phyloP scores from a whole-genome alignment of 2,329 filamentous ascomycete genomes.

The Epichloe amarillans region DNA sequence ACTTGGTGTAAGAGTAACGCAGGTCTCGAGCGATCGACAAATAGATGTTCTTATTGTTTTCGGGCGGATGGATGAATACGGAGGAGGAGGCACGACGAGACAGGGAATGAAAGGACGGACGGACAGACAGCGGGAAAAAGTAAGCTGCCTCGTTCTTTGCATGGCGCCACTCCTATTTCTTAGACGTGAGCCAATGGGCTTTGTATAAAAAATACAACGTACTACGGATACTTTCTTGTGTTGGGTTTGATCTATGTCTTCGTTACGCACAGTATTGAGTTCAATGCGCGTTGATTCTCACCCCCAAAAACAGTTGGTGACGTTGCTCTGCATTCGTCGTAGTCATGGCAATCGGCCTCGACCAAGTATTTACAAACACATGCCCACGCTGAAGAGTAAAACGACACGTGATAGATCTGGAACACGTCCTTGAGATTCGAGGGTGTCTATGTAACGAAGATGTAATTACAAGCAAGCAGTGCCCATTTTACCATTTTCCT shows the following conservation, averaged over 20 bases:
- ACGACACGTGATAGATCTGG: not conserved
- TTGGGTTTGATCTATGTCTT: not conserved
- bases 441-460: not conserved
- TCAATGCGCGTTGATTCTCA: too few species aligned
- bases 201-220: conserved; percentile 26
- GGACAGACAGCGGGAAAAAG: not conserved
- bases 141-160: conserved; percentile 7
- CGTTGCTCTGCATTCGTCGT: not conserved
- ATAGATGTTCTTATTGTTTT: conserved; percentile 7
- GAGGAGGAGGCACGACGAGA: conserved; percentile 6
- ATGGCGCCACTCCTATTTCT: conserved; percentile 18
- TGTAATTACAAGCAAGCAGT: conserved; percentile 1
- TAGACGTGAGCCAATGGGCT: conserved; percentile 22
- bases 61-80: conserved; percentile 7
- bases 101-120: not conserved
- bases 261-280: not conserved
- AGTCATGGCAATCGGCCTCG: not conserved
- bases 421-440: not conserved
- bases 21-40: not conserved
- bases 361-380: not conserved
- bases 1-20: conserved; percentile 11
- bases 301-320: not conserved
- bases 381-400: too few species aligned
- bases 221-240: conserved; percentile 10
- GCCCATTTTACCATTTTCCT: not conserved